These are phyloP conservation scores for Saccharomycopsis malanga DNA, from an alignment of 805 yeast species.

Conservation along the genomic window DNA sequence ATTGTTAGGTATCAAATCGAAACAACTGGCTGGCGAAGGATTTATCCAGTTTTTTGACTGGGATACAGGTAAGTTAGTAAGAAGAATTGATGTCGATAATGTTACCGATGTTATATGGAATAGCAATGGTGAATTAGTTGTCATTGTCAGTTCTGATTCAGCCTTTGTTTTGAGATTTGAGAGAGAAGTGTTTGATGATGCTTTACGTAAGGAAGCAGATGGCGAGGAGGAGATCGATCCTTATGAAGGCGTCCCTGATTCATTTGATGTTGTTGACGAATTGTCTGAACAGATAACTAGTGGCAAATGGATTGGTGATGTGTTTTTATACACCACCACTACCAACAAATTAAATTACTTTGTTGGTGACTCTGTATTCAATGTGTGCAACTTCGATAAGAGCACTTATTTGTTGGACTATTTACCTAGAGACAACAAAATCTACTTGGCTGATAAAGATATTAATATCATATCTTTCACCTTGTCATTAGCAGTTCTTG, in stretches of 20 bases:
- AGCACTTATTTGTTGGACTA: slow-evolving; percentile 84
- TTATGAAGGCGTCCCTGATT: slow-evolving; percentile 84
- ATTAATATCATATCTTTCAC: slow-evolving; percentile 74
- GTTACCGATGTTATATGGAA: slow-evolving; percentile 78
- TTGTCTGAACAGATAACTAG: slow-evolving; percentile 74
- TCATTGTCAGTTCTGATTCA: slow-evolving; percentile 62
- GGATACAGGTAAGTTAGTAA: slow-evolving; percentile 78
- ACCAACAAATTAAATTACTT: slow-evolving; percentile 86
- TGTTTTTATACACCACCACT: slow-evolving; percentile 81
- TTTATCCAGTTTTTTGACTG: slow-evolving; percentile 89
- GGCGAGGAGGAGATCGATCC: slow-evolving; percentile 48
- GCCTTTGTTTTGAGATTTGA: slow-evolving; percentile 74
- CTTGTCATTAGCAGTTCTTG: slow-evolving; percentile 78
- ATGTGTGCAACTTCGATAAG: slow-evolving; percentile 87
- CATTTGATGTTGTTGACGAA: slow-evolving; percentile 80
- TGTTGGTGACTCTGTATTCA: slow-evolving; percentile 90
- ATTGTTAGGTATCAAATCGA: slow-evolving; percentile 72
- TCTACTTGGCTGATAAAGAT: slow-evolving; percentile 88
- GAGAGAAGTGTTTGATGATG: slow-evolving; percentile 54
- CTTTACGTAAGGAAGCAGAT: slow-evolving; percentile 23
- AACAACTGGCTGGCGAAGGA: slow-evolving; percentile 39
- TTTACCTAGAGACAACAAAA: slow-evolving; percentile 80
- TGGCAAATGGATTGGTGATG: slow-evolving; percentile 97
- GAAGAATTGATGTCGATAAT: slow-evolving; percentile 85
- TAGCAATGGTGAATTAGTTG: slow-evolving; percentile 83